phyloP scores from a whole-genome alignment of 2,329 filamentous ascomycete species.

The Nothopassalora personata region DNA sequence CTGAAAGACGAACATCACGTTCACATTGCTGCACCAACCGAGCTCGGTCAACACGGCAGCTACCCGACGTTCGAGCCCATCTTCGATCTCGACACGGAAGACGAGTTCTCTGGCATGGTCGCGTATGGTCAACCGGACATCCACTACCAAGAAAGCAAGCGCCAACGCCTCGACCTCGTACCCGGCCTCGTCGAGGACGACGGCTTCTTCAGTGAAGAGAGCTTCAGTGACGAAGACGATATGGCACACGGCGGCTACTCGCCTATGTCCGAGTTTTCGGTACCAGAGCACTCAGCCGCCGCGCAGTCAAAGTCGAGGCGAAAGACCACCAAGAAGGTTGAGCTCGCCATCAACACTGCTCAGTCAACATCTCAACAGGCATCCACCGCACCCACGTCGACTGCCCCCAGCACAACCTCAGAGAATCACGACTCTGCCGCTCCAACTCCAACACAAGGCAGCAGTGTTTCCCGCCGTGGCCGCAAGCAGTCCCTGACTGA shows the following conservation, averaged over 20 bases:
- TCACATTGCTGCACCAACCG: slow-evolving; percentile 36
- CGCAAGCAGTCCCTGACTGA: slow-evolving; percentile 98
- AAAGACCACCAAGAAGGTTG: slow-evolving; percentile 31
- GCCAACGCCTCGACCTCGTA: slow-evolving; percentile 65
- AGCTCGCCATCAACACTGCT: slow-evolving; percentile 42
- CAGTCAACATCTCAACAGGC: slow-evolving; percentile 39
- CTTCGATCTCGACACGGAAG: slow-evolving; percentile 85
- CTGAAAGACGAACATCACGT: slow-evolving; percentile 40
- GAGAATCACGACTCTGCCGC: slow-evolving; percentile 27
- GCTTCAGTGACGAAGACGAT: slow-evolving; percentile 69
- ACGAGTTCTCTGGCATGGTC: slow-evolving; percentile 71
- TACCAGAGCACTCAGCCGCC: slow-evolving; percentile 28
- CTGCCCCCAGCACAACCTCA: slow-evolving; percentile 31
- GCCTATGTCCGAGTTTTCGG: slow-evolving; percentile 50
- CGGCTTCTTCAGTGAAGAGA: slow-evolving; percentile 69
- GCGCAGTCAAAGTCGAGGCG: slow-evolving; percentile 26
- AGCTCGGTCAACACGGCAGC: slow-evolving; percentile 51
- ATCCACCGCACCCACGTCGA: slow-evolving; percentile 41
- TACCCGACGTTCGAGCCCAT: slow-evolving; percentile 72
- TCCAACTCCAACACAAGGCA: slow-evolving; percentile 24
- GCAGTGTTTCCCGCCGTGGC: slow-evolving; percentile 77
- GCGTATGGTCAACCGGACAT: slow-evolving; percentile 61
- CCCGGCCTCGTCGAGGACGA: slow-evolving; percentile 63
- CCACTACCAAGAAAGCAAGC: slow-evolving; percentile 59
- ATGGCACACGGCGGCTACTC: slow-evolving; percentile 57